A percentile compares a stretch with the other conserved stretches of the same genome.
These are phyloP conservation scores for Orobanche coerulescens DNA, from an alignment of 257 asterid genomes.

Conservation along the genomic window DNA sequence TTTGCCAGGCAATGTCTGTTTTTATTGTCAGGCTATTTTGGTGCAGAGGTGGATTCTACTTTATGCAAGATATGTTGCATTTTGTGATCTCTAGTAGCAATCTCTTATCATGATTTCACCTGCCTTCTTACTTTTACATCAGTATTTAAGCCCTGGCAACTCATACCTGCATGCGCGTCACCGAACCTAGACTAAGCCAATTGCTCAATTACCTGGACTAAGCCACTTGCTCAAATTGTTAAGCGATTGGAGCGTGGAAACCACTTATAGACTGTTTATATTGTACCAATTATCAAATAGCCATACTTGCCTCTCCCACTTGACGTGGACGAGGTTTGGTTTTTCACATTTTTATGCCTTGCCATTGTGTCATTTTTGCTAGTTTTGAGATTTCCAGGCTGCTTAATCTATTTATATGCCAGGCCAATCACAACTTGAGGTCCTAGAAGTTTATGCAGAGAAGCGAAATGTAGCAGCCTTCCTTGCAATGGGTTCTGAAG, in stretches of 20 bases:
- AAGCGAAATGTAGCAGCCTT: conserved; percentile 25
- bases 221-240: conserved; percentile 11
- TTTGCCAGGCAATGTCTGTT: conserved; percentile 7
- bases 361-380: conserved; percentile 4
- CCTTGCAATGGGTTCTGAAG: conserved; percentile 26
- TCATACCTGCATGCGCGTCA: neutral
- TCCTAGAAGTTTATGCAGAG: conserved; percentile 27
- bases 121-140: neutral
- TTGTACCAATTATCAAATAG: neutral
- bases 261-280: neutral
- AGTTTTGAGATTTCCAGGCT: conserved; percentile 10
- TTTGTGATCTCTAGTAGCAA: neutral
- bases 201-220: conserved; percentile 10
- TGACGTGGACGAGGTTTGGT: neutral
- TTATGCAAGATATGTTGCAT: neutral
- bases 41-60: conserved; percentile 1
- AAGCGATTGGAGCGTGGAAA: conserved; percentile 9
- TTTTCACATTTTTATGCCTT: conserved; percentile 6
- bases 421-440: conserved; percentile 31
- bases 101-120: neutral
- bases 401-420: conserved; percentile 24
- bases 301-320: neutral
- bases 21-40: neutral
- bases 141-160: neutral
- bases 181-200: conserved; percentile 12